Base-by-base conservation (phyloP, 2,329 filamentous ascomycete genomes). In the Arthrobotrys iridis region DNA sequence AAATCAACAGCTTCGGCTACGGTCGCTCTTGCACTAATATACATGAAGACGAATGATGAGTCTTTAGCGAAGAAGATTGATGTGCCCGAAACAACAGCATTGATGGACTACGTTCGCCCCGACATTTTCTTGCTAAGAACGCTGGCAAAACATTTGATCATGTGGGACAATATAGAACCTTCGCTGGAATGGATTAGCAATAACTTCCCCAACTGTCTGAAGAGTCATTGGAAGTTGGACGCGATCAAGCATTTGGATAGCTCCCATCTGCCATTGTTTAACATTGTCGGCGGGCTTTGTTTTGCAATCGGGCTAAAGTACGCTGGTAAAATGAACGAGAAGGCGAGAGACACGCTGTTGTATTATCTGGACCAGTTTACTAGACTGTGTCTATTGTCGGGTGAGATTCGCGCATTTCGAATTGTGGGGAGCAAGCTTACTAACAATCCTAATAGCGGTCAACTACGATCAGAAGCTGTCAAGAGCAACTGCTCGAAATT, bases 71-170 rank as follows among this genome's bases (percentile, higher is more conserved):
- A 90, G 66, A 98, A 97, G 84, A 90, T 99, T 60, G 93, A 98
- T 81, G 89, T 98, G 0, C 96, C 96, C 0, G 91, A 96, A 77
- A 96, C 95, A 0, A 84, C 91, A 24, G 86, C 95, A 33, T 93
- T 98, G 78, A 98, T 97, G 81, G 95, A 98, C 81, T 97, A 98
- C 80, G 90, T 98, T 15, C 89, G 95, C 1, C 95, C 95, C 0
- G 95, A 99, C 80, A 89, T 97, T 43, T 90, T 99, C 77, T 87
- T 99, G 4, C 85, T 99, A 8, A 89, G 95, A 15, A 97, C 94
- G 0, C 85, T 98, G 30, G 91, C 95, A 8, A 92, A 91, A 80
- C 93, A 98, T 81, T 82, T 99, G 40, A 97, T 99, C 77, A 88
- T 98, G 83, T 99, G 95, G 95, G 91, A 91, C 77, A 85, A 88